These are phyloP conservation scores for Epichloe aotearoae DNA, from an alignment of 2,329 filamentous ascomycete genomes.

Conservation along the genomic window DNA sequence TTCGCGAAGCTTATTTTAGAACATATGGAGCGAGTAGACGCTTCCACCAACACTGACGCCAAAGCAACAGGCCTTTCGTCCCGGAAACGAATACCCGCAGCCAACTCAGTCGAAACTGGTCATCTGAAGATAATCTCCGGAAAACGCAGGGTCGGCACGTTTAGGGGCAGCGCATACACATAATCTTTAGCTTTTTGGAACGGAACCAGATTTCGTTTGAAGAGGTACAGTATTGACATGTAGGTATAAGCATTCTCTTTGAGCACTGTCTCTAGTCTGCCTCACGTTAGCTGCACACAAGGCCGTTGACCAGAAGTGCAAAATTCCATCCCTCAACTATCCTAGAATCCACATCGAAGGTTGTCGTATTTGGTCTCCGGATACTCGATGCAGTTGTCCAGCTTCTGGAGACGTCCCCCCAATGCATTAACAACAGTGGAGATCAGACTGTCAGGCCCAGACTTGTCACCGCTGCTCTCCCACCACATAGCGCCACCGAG, in stretches of 20 bases:
- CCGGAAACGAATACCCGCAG: too few relatives aligned
- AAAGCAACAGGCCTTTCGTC: too few relatives aligned
- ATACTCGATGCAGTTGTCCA: slow-evolving; percentile 47
- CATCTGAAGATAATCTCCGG: too few relatives aligned
- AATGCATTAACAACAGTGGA: slow-evolving; percentile 45
- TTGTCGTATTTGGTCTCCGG: slow-evolving; percentile 61
- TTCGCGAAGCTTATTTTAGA: too few relatives aligned
- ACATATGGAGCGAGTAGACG: too few relatives aligned
- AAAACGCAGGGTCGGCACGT: too few relatives aligned
- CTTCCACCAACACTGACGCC: too few relatives aligned
- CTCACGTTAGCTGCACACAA: not conserved
- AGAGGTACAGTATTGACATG: too few relatives aligned
- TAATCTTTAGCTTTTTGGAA: too few relatives aligned
- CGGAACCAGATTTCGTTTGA: too few relatives aligned
- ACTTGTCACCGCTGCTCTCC: slow-evolving; percentile 72
- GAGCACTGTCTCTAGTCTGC: not conserved
- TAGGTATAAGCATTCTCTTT: not conserved
- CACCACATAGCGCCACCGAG: slow-evolving; percentile 96
- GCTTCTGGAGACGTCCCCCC: slow-evolving; percentile 41
- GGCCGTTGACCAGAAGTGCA: not conserved
- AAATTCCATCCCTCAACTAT: slow-evolving; percentile 18
- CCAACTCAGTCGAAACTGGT: too few relatives aligned
- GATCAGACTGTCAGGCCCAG: slow-evolving; percentile 54
- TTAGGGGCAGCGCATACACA: too few relatives aligned
- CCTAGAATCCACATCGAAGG: slow-evolving; percentile 42